Evolutionary conservation across 176 grass and related monocot species (phyloP), one percentile per base, ranked within the genome.

Genomic region (Aegilops longissima): DNA sequence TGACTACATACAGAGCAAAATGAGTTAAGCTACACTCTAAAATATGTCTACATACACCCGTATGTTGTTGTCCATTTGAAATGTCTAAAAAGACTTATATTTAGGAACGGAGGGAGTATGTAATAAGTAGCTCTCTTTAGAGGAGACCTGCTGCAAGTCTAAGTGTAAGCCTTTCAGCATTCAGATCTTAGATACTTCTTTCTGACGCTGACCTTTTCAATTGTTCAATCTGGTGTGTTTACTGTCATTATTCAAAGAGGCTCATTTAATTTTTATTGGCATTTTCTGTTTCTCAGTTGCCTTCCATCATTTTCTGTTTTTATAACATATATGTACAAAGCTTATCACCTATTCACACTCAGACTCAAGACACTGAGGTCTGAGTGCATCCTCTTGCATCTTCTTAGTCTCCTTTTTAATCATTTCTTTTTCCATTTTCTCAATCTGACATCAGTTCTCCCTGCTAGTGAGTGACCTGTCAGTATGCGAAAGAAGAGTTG

Each of bases 391-490:
- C 51, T 77, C 29, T 58, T 75, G 42, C 27, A 21, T 12, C 1
- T 18, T 47, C 29, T 56, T 20, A 5, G 4, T 56, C 29, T 58
- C 29, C 74, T 49, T 29, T 56, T 8, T 30, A 0, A 1, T 77
- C 9, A 5, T 21, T 80, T 42, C 31, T 0, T 49, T 80, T 80
- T 64, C 8, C n/a, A 24, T 65, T 16, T 79, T 40, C 10, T 25
- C 23, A 81, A 47, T 49, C 64, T 54, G 65, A 82, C 25, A 45
- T 73, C 52, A 84, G 0, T 63, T 75, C 38, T 84, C 9, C 47
- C 24, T 84, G 9, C 23, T 74, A 76, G 82, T 65, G 58, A 23
- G 25, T 65, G 82, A 84, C 56, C 49, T 84, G 36, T 40, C 24
- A 14, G 73, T 62, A 74, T 29, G 70, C 12, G 39, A 23, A 25